Base-by-base conservation (phyloP, 2,329 filamentous ascomycete species). In the Aureobasidium sp. region DNA sequence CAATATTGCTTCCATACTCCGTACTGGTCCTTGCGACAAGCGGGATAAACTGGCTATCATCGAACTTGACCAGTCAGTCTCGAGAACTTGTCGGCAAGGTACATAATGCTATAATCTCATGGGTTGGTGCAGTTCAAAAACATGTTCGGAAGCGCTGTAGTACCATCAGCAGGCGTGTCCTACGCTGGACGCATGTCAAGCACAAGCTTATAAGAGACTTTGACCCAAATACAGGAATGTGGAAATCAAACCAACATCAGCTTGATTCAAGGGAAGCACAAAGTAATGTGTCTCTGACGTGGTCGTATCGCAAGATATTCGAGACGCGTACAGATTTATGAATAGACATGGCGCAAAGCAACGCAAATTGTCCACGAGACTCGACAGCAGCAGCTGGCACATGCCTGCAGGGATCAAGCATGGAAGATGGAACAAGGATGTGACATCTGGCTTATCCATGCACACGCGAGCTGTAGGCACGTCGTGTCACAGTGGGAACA, bases 401-500 rank as follows among this genome's bases (percentile, higher is more conserved):
- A 42, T 54, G 29, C 8, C 25, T 54, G 50, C 50, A 54, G 50
- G 36, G 30, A 32, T 21, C 21, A 21, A 21, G 21, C 21, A 21
- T 21, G 37, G 21, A 29, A 25, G 34, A 36, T 34, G 47, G n/a
- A 34, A 10, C 16, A 5, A 21, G n/a, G 11, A 37, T 51, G 34
- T 51, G 49, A 51, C 49, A 51, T 51, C 21, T 51, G 34, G 34
- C 14, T 11, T 5, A 25, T 57, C n/a, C 29, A 57, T 57, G 53
- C 53, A 36, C 53, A 45, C 53, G 53, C 53, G 53, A 57, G 16
- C 27, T 57, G 39, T 57, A 45, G 53, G 53, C 53, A 57, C 53
- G 39, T 45, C 53, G 53, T 57, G 53, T 57, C 41, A 57, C 53
- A 57, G 30, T 57, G 25, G 29, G 9, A 45, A 30, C 53, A 27